These are phyloP conservation scores for Jaenimonas drosophilae DNA, from an alignment of 208 protist species.

Conservation along the genomic window DNA sequence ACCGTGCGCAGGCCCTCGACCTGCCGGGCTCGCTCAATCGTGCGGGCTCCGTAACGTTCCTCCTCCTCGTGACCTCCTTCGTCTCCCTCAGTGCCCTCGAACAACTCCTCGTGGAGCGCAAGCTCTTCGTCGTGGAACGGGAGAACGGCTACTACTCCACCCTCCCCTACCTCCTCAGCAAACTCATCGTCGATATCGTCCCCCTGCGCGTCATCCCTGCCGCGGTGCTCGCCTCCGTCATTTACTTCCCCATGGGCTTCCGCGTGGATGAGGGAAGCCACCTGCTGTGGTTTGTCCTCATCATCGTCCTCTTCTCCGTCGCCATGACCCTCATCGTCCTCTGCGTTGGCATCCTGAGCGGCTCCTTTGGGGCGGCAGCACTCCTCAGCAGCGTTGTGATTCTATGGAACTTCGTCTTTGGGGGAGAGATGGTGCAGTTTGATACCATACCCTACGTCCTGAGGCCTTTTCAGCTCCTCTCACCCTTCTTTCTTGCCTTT, in stretches of 20 bases:
- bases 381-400: conserved; percentile 83
- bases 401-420: conserved; percentile 90
- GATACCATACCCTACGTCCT: conserved; percentile 68
- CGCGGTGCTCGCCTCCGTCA: conserved; percentile 73
- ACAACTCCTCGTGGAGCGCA: conserved; percentile 79
- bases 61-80: conserved; percentile 81
- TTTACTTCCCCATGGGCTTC: conserved; percentile 89
- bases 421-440: conserved; percentile 78
- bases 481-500: conserved; percentile 88
- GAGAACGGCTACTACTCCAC: conserved; percentile 85
- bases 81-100: conserved; percentile 82
- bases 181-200: conserved; percentile 85
- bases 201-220: conserved; percentile 79
- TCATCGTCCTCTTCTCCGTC: conserved; percentile 80
- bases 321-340: conserved; percentile 71
- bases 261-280: conserved; percentile 64
- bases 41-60: conserved; percentile 72
- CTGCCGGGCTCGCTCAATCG: conserved; percentile 84
- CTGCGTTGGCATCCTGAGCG: conserved; percentile 71
- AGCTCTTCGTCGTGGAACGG: conserved; percentile 80
- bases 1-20: conserved; percentile 65
- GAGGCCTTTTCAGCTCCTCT: conserved; percentile 51
- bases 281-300: conserved; percentile 83
- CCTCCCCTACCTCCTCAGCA: conserved; percentile 83
- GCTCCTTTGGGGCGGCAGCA: conserved; percentile 68